Percentiles rank a stretch among this genome's conserved stretches.
These are phyloP conservation scores for Fusarium austroafricanum DNA, from an alignment of 2,329 filamentous ascomycete genomes.

Conservation along the genomic window DNA sequence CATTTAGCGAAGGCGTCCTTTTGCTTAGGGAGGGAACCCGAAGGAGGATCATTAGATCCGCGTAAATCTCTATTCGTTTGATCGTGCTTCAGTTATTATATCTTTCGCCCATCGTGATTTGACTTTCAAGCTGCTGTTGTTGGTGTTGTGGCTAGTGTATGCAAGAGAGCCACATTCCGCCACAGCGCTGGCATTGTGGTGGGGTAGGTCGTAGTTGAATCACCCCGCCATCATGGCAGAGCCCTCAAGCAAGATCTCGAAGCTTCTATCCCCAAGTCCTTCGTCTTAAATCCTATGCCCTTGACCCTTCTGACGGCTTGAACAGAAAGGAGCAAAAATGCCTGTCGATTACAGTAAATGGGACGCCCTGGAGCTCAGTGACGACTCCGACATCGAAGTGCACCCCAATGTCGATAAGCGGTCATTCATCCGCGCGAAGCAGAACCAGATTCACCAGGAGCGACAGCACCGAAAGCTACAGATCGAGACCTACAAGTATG, in stretches of 20 bases:
- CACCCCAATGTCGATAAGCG: conserved; percentile 99
- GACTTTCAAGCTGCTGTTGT: neutral
- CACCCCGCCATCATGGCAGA: conserved; percentile 45
- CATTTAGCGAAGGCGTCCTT: conserved; percentile 47
- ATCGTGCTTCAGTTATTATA: neutral
- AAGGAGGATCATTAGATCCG: neutral
- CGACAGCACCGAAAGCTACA: conserved; percentile 86
- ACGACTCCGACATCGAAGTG: conserved; percentile 98
- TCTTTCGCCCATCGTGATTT: neutral
- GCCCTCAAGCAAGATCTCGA: conserved; percentile 41
- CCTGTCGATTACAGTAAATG: conserved; percentile 75
- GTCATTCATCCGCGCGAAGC: conserved; percentile 98
- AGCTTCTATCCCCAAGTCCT: conserved; percentile 39
- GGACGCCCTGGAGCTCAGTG: conserved; percentile 94
- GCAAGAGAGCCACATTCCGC: conserved; percentile 2
- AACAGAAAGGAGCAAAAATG: conserved; percentile 51
- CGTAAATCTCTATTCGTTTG: neutral
- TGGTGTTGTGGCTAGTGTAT: neutral
- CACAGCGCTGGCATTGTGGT: conserved; percentile 25
- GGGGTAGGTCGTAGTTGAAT: conserved; percentile 37
- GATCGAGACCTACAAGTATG: conserved; percentile 93
- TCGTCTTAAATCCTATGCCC: neutral
- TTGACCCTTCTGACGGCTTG: neutral
- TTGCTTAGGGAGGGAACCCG: conserved; percentile 39
- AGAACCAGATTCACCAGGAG: conserved; percentile 95